Percentiles rank a stretch among this genome's conserved stretches.
These are phyloP conservation scores for Alternaria angustiovoidea DNA, from an alignment of 2,329 filamentous ascomycete genomes.

Conservation along the genomic window DNA sequence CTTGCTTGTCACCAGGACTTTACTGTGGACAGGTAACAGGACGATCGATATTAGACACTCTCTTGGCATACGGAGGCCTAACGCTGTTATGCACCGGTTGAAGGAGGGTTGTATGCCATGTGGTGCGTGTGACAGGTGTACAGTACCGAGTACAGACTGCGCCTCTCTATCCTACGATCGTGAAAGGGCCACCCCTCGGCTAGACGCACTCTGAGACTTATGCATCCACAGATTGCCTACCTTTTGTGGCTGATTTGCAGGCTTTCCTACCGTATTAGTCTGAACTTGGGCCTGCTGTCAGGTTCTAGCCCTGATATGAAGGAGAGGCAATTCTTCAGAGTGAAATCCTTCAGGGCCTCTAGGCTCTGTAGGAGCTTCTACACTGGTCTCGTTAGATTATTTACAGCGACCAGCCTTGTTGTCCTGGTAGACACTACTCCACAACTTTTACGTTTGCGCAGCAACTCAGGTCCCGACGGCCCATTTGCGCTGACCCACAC, in stretches of 20 bases:
- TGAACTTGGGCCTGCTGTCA: neutral
- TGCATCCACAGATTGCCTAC: neutral
- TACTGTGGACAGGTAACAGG: neutral
- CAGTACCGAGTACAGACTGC: slow-evolving; percentile 2
- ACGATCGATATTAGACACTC: slow-evolving; percentile 4
- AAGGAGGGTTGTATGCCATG: neutral
- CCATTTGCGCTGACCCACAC: slow-evolving; percentile 5
- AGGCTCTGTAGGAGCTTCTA: neutral
- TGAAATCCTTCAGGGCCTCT: neutral
- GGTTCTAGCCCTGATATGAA: neutral
- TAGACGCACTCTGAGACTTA: neutral
- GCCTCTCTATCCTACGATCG: slow-evolving; percentile 1
- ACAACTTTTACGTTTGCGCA: neutral
- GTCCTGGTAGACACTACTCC: neutral
- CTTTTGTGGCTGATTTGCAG: neutral
- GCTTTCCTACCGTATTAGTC: neutral
- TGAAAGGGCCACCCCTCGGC: neutral
- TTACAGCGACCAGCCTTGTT: neutral
- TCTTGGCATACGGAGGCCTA: neutral
- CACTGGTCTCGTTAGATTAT: neutral
- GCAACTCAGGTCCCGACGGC: slow-evolving; percentile 4
- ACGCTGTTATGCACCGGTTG: neutral
- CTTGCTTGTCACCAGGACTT: neutral
- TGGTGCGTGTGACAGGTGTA: neutral
- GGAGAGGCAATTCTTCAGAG: neutral